Evolutionary conservation across 2,329 filamentous ascomycete species (phyloP), one percentile per base, ranked within the genome.

Genomic region (Pseudogymnoascus verrucosus): DNA sequence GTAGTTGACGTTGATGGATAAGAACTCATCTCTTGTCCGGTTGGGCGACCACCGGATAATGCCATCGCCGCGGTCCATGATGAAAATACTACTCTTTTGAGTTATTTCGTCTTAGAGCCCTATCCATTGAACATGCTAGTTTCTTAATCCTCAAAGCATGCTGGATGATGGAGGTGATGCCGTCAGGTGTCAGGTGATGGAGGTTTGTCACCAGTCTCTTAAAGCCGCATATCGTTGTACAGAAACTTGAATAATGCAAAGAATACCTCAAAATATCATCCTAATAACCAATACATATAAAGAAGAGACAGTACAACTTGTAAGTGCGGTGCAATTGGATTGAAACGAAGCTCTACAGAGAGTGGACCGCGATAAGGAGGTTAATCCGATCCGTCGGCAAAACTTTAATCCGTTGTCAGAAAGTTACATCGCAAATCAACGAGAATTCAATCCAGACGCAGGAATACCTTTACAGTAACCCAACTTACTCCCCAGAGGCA

Each of bases 11-110:
- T 87, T 88, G 73, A 88, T 80, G 69, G 87, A 84, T 62, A 88
- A 78, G 68, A 89, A 88, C 62, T 81, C 84, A 71, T 88, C 81
- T 65, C 81, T 76, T 11, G 76, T 75, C 16, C 82, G 77, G 66
- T 84, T 85, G 60, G 85, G 83, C 21, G 84, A 88, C 86, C 86
- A 89, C 71, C 85, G 85, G 70, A 88, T 82, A 64, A 89, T 79
- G 26, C 86, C 86, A 26, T 74, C 72, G 34, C 70, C 71, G 44
- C 70, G 70, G 62, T 74, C 72, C 72, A 73, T 73, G 37, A 14
- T 40, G n/a, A 63, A 21, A 37, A 59, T 62, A 23, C n/a, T 57
- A 57, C 5, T 34, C 28, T 34, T 19, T 34, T 57, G 5, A 34
- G 28, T 21, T 19, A 6, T 34, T 34, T 34, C 4, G 11, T 34